Base-by-base conservation (phyloP, 2,329 filamentous ascomycete species). In the Aspergillus fumigatus region DNA sequence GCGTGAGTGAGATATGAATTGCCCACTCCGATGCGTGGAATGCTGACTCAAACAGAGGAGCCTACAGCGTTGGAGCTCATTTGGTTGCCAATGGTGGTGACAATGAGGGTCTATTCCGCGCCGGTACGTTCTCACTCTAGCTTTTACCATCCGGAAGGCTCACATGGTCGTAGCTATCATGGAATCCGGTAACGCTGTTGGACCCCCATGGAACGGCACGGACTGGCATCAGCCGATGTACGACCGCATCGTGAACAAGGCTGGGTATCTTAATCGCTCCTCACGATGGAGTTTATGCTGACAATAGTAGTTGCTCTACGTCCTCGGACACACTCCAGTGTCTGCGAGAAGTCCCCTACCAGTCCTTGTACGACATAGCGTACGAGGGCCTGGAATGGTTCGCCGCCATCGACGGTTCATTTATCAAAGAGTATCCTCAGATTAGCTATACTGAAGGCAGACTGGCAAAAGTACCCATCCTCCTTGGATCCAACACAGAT, bases 401-500 rank as follows among this genome's bases (percentile, higher is more conserved):
- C 48, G 78, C 77, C 3, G 72, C 78, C 10, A 65, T 84, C 52
- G 85, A 87, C 59, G 80, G 80, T 10, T 80, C 82, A 58, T 81
- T 86, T 62, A 77, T 87, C 47, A 72, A 76, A 6, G 77, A 79
- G 19, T 81, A 78, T 54, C 80, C 79, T 1, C 81, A 80, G 4
- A 71, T 79, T 9, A 83, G 86, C 62, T 75, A 88, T 11, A 73
- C 71, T 1, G 65, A 78, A 6, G 85, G 85, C 35, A 79, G 80
- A 21, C 85, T 88, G 56, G 81, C 86, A 49, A 77, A 82, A 38
- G 83, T 89, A 0, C 84, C 86, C 1, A 79, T 88, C 41, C 76
- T 89, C 4, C 74, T 81, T 45, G 87, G 87, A 5, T 80, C 81
- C 32, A 88, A 88, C 67, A 82, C 80, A 1, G 87, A 89, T 62